These are phyloP conservation scores for Lentinula sp. DNA, from an alignment of 768 basidiomycete species.

Conservation along the genomic window DNA sequence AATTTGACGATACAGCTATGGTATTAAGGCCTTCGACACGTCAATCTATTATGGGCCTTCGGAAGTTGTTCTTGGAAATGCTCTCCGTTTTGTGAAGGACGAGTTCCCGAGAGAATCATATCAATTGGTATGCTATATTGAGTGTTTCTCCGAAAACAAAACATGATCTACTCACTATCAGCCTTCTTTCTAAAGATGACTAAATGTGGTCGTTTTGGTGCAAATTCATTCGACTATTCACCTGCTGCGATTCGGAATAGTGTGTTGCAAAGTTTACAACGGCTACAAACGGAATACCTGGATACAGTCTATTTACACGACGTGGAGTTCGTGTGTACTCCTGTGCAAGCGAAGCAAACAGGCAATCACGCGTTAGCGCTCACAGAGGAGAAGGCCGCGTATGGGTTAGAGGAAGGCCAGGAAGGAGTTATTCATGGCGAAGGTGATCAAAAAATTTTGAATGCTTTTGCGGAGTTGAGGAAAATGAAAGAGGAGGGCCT, in stretches of 20 bases:
- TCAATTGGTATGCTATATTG: constrained; percentile 47
- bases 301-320: constrained; percentile 84
- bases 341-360: constrained; percentile 38
- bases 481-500: constrained; percentile 69
- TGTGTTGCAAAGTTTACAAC: constrained; percentile 58
- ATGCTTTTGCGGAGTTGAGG: constrained; percentile 59
- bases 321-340: constrained; percentile 67
- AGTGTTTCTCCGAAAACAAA: background rate
- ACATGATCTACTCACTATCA: background rate
- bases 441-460: constrained; percentile 69
- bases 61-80: constrained; percentile 69
- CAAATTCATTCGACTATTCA: constrained; percentile 65
- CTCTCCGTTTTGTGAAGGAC: constrained; percentile 46
- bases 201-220: constrained; percentile 79
- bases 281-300: constrained; percentile 71
- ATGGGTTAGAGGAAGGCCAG: constrained; percentile 58
- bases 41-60: constrained; percentile 77
- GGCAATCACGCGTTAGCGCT: constrained; percentile 59
- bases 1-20: constrained; percentile 48
- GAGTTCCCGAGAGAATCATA: constrained; percentile 81
- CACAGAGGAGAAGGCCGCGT: constrained; percentile 43
- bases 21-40: constrained; percentile 78
- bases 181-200: constrained; percentile 50
- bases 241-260: constrained; percentile 60
- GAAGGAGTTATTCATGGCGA: constrained; percentile 54